Evolutionary conservation across 2,329 filamentous ascomycete species (phyloP).

Genomic region (Penicillium vulpinum): DNA sequence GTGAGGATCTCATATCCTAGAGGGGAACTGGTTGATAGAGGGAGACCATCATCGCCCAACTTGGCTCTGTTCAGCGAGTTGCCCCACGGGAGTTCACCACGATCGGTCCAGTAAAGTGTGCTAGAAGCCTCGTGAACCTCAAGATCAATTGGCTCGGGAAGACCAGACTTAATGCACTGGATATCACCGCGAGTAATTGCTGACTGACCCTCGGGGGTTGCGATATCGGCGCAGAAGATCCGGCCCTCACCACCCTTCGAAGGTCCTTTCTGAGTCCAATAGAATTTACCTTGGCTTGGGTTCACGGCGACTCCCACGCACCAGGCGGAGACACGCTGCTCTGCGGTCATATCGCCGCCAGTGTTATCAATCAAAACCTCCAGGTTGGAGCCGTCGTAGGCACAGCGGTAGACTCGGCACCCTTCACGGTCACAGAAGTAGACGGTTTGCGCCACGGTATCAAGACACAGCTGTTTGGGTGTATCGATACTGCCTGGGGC

Average conservation of each 20-base stretch:
- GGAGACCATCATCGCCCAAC: conserved; percentile 13
- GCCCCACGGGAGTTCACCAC: conserved; percentile 57
- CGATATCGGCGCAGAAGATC: conserved; percentile 55
- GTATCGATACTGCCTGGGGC: conserved; percentile 51
- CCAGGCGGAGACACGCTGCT: conserved; percentile 44
- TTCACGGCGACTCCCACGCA: conserved; percentile 59
- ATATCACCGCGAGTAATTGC: conserved; percentile 44
- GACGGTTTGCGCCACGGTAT: conserved; percentile 27
- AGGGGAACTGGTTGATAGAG: background rate
- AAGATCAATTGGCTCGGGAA: conserved; percentile 60
- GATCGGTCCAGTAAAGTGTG: conserved; percentile 61
- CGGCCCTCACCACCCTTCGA: conserved; percentile 54
- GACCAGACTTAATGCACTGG: conserved; percentile 43
- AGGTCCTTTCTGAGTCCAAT: conserved; percentile 62
- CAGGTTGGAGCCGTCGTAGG: conserved; percentile 35
- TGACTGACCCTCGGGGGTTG: conserved; percentile 37
- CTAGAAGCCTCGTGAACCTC: conserved; percentile 51
- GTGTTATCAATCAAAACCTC: conserved; percentile 34
- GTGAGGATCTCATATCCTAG: conserved; percentile 17
- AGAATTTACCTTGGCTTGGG: conserved; percentile 48
- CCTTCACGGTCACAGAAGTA: conserved; percentile 51
- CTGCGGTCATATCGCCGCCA: conserved; percentile 28
- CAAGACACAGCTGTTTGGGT: conserved; percentile 45
- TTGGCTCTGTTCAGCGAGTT: conserved; percentile 53
- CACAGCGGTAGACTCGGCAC: conserved; percentile 36